Base-by-base conservation (phyloP, 352 stramenopile species). In the Thalassiosira hispida region DNA sequence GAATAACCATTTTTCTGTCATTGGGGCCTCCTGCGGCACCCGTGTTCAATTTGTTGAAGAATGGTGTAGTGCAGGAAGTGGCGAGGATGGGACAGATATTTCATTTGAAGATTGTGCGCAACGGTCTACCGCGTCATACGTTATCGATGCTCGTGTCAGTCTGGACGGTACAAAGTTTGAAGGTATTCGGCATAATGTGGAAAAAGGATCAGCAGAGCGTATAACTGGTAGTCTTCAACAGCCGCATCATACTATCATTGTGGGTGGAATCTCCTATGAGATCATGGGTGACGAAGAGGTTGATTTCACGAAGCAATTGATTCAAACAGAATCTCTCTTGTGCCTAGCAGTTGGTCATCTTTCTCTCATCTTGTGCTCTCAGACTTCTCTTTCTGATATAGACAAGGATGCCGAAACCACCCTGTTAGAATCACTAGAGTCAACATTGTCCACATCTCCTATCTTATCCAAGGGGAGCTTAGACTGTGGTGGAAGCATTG, bases 111-210 rank as follows among this genome's bases (percentile, higher is more conserved):
- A 85, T 5, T 70, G 8, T 40, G 20, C 60, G 27, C 16, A 62
- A 55, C 66, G 27, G 27, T 77, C 71, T 22, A 77, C 74, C 12
- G 74, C 83, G 25, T 89, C 86, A 16, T 85, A 64, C 70, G 71
- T 94, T 20, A 81, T 94, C 35, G 77, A 81, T 72, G 89, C 79
- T 60, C 85, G 85, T 46, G 59, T 92, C 16, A 87, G 71, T 63
- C 56, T 92, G 22, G 85, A 92, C 81, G 81, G 87, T 8, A 81
- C 62, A n/a, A 92, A 86, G 62, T 93, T 94, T 60, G 87, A 94
- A 82, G 89, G 89, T 12, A 72, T 71, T 27, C 90, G 87, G 49
- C 61, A 83, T 12, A 87, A 92, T 67, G 73, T 90, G 6, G 52
- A 91, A 53, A 85, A 88, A 72, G 74, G 77, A 22, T 86, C 81